Evolutionary conservation across 2,329 filamentous ascomycete genomes (phyloP), one percentile per base, ranked within the genome.

Genomic region (Lasiodiplodia theobromae): DNA sequence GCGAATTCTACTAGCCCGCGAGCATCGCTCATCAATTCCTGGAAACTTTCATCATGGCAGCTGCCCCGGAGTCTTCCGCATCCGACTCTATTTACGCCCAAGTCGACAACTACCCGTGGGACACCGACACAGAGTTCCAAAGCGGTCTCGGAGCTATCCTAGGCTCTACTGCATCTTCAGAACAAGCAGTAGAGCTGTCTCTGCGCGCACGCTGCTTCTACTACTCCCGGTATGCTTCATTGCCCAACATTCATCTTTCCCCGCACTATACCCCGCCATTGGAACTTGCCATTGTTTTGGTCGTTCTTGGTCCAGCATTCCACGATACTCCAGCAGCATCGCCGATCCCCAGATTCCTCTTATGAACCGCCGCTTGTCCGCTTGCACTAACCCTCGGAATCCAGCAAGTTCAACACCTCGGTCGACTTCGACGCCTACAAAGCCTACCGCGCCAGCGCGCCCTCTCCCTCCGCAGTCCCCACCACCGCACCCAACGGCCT

Each of bases 141-240:
- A 88, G 86, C 58, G 90, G 89, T 60, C 84, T 92, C 58, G 82
- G 83, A 70, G 88, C 89, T 69, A 91, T 92, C 71, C 83, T 92
- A 58, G 88, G 88, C 70, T 84, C 80, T 25, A 82, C 86, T 68
- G 62, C 60, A n/a, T 66, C 68, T 73, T 79, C 87, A 71, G 79
- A 87, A 75, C 79, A 88, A 80, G 74, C 83, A 67, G 75, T 85
- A 74, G 84, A 89, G 71, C 76, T 92, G 70, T 88, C 88, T 37
- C 82, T 89, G 67, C 87, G 90, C 71, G 90, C 91, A 70, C 89
- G 90, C 77, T 89, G 86, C 77, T 92, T 91, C 80, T 93, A 91
- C 80, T 91, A 89, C 76, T 80, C 84, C 8, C 81, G 82, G 82
- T 83, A 74, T 18, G 72, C 63, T 40, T 1, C 28, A 23, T 28